phyloP scores from a whole-genome alignment of 2,329 filamentous ascomycete species.

The Plectosphaerella cucumerina region DNA sequence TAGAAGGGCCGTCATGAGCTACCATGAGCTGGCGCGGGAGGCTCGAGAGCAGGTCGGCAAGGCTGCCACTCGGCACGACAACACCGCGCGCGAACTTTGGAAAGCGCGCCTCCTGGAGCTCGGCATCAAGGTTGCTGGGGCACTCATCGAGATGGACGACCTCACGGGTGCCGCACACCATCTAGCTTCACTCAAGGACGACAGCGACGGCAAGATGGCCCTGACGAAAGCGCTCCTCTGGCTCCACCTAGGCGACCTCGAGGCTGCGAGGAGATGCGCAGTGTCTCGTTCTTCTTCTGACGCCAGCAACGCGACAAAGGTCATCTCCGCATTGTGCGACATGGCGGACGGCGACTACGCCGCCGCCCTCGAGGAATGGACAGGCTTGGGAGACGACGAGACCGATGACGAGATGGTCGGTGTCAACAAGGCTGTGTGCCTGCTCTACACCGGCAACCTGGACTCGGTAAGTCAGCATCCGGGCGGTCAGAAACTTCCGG shows the following conservation, averaged over 20 bases:
- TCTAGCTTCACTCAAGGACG: slow-evolving; percentile 52
- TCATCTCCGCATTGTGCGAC: slow-evolving; percentile 65
- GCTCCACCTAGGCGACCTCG: slow-evolving; percentile 74
- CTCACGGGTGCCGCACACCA: slow-evolving; percentile 73
- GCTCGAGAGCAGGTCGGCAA: slow-evolving; percentile 58
- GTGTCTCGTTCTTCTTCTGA: slow-evolving; percentile 7
- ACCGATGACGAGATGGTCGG: slow-evolving; percentile 62
- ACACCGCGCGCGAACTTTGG: slow-evolving; percentile 63
- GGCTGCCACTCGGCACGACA: slow-evolving; percentile 38
- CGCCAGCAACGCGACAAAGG: slow-evolving; percentile 44
- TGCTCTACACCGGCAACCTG: slow-evolving; percentile 77
- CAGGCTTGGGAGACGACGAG: slow-evolving; percentile 32
- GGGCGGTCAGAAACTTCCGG: no score
- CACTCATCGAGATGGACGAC: slow-evolving; percentile 83
- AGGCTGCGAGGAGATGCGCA: slow-evolving; percentile 47
- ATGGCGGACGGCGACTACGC: slow-evolving; percentile 76
- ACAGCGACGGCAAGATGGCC: slow-evolving; percentile 33
- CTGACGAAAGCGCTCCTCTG: slow-evolving; percentile 63
- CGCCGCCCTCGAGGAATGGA: slow-evolving; percentile 60
- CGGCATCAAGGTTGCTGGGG: slow-evolving; percentile 61
- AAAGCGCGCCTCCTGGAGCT: slow-evolving; percentile 68
- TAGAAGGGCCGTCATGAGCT: slow-evolving; percentile 79
- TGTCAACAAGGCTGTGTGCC: slow-evolving; percentile 79
- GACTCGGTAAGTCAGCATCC: slow-evolving; percentile 52
- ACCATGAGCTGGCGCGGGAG: slow-evolving; percentile 83